Base-by-base conservation (phyloP, 345 rosid species). In the Salix viminalis region DNA sequence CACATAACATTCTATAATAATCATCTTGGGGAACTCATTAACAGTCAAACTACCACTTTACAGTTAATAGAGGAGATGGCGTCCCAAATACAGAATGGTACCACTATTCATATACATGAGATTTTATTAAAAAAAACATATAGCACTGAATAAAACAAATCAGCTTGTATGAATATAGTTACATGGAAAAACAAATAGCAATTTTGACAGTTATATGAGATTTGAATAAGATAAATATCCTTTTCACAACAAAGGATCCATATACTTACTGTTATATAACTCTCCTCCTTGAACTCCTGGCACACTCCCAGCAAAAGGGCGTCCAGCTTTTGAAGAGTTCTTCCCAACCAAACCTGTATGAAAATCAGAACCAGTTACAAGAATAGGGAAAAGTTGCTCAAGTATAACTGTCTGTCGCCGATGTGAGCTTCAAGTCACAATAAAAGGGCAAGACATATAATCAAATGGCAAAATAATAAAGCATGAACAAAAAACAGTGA, bases 251-350 rank as follows among this genome's bases (percentile, higher is more conserved):
- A 82, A 26, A 67, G 74, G 75, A 70, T 50, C 69, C 79, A 73
- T 72, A 74, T 77, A 89, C 98, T 86, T 67, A 96, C 99, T 85
- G 87, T 92, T 79, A 96, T 48, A 80, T 96, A 96, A 73, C 89
- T 83, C 77, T 96, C 97, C 79, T 89, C 93, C 82, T 94, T 89
- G 84, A 94, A 96, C 83, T 91, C 95, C 83, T 92, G 95, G 86
- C 99, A 96, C 34, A 96, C 95, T 66, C 94, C 98, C 85, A 96
- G 76, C 80, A 96, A 83, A 71, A 96, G 95, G 16, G 99, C 88
- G 82, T 96, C 99, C 84, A 96, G 84, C 90, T 88, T 94, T 75
- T 91, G 97, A 82, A 96, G 99, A 79, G 99, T 92, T 84, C 89
- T 91, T 82, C 94, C 98, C 86, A 96, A 79, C 99, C 99, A 96